Conservation (phyloP, 768 basidiomycete genomes). For the Boletus pseudo-olivaceus region DNA sequence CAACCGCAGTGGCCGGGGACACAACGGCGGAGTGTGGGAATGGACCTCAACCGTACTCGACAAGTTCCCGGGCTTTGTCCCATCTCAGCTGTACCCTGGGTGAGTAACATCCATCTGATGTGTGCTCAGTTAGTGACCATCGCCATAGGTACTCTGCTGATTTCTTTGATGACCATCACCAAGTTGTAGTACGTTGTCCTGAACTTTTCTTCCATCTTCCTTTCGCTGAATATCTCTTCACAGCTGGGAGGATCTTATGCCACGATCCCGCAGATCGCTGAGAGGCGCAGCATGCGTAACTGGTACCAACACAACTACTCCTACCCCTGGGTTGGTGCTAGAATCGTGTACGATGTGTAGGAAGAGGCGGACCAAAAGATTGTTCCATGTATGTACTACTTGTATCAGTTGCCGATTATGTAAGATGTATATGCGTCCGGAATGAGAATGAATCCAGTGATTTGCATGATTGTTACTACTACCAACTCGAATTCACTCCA, state of each 20-base stretch:
- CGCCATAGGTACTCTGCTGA: constrained; percentile 67
- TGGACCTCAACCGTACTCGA: constrained; percentile 88
- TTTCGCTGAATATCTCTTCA: background rate
- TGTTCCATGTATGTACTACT: constrained; percentile 6
- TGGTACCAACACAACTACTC: constrained; percentile 92
- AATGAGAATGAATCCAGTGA: background rate
- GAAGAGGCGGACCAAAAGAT: background rate
- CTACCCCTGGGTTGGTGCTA: constrained; percentile 82
- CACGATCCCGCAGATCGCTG: constrained; percentile 78
- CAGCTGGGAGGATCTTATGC: constrained; percentile 90
- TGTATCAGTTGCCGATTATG: constrained; percentile 7
- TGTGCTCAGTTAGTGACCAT: background rate
- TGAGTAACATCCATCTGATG: constrained; percentile 30
- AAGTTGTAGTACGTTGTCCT: constrained; percentile 69
- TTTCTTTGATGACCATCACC: constrained; percentile 87
- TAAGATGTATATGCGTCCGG: constrained; percentile 9
- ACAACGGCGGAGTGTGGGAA: constrained; percentile 98
- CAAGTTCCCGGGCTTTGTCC: constrained; percentile 67
- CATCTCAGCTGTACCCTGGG: constrained; percentile 84
- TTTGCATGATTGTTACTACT: too few relatives aligned
- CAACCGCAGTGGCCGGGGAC: constrained; percentile 52
- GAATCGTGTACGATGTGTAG: constrained; percentile 54
- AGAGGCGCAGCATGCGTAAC: constrained; percentile 76
- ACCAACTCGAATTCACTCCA: background rate
- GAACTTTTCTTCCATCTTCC: background rate